A percentile compares a stretch with the other conserved stretches of the same genome.
These are phyloP conservation scores for Aspergillus carbonarius DNA, from an alignment of 2,329 filamentous ascomycete genomes.

Conservation along the genomic window DNA sequence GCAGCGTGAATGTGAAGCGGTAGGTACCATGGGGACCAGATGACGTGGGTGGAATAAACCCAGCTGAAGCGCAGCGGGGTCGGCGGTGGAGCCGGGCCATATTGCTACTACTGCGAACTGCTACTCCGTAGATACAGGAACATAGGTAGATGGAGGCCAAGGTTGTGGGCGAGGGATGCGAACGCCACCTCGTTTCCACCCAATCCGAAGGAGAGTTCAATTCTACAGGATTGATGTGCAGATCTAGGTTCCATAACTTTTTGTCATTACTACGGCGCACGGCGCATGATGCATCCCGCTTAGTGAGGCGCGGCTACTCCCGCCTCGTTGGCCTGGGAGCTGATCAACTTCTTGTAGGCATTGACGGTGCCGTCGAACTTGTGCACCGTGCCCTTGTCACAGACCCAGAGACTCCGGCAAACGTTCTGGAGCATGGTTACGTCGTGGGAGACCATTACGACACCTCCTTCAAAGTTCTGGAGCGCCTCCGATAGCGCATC, in stretches of 20 bases:
- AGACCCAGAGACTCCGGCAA: constrained; percentile 93
- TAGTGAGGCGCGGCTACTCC: constrained; percentile 64
- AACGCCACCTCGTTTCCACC: too few relatives aligned
- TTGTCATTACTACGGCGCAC: constrained; percentile 1
- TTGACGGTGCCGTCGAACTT: constrained; percentile 95
- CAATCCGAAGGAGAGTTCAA: too few relatives aligned
- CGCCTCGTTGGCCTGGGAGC: constrained; percentile 79
- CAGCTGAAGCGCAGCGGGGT: too few relatives aligned
- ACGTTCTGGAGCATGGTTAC: constrained; percentile 98
- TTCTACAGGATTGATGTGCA: too few relatives aligned
- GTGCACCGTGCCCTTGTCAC: constrained; percentile 88
- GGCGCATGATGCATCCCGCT: neutral
- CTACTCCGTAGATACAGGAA: too few relatives aligned
- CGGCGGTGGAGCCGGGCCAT: too few relatives aligned
- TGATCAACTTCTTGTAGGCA: constrained; percentile 96
- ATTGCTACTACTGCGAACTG: too few relatives aligned
- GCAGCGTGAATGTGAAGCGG: too few relatives aligned
- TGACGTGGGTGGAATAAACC: too few relatives aligned
- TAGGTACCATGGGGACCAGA: too few relatives aligned
- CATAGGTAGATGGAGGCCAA: too few relatives aligned
- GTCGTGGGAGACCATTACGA: constrained; percentile 98
- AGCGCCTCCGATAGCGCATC: constrained; percentile 86
- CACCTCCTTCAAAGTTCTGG: constrained; percentile 84
- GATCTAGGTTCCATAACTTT: neutral
- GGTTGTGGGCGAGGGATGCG: too few relatives aligned